A percentile compares a stretch with the other conserved stretches of the same genome.
Conservation (phyloP, 73 alveolate genomes). For the Symbiodinium natans region DNA sequence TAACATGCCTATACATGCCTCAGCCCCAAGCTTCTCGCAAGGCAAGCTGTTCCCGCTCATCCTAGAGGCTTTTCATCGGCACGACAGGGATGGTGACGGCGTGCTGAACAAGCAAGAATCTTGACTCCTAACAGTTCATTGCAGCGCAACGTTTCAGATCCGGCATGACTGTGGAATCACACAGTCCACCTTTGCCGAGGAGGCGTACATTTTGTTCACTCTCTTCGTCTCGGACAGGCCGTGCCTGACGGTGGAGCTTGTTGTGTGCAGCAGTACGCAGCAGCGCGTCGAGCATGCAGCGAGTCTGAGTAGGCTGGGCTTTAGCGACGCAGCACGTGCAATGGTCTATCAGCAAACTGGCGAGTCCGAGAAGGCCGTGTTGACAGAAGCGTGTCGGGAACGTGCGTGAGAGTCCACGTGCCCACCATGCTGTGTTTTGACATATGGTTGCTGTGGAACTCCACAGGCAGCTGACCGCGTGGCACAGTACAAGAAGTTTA, state of each 20-base stretch:
- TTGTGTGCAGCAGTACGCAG: no score
- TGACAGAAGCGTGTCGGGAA: not conserved
- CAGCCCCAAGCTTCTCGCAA: not conserved
- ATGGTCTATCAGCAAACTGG: constrained; percentile 30
- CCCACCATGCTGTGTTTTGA: not conserved
- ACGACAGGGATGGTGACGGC: constrained; percentile 85
- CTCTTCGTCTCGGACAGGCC: constrained; percentile 77
- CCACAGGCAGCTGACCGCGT: not conserved
- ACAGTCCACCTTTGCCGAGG: not conserved
- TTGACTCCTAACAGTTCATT: no score
- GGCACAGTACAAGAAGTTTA: not conserved
- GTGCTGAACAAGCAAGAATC: constrained; percentile 34
- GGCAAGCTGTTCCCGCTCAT: constrained; percentile 87
- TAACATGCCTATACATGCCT: no score
- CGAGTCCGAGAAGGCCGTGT: constrained; percentile 47
- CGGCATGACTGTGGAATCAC: not conserved
- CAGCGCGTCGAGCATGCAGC: no score
- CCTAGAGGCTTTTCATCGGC: constrained; percentile 71
- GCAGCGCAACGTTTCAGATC: no score
- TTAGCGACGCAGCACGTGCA: constrained; percentile 45
- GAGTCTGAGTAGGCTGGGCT: constrained; percentile 87
- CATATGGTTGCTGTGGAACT: not conserved
- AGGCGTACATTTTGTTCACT: constrained; percentile 53
- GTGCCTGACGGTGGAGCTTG: not conserved
- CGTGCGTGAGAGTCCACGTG: not conserved